These are phyloP conservation scores for Triticum aestivum DNA, from an alignment of 176 grass and related monocot genomes.

Conservation along the genomic window IWGSC_CS_RefSeq_v2.1 NC_057798.1:193954623-193955122, in stretches of 20 bases:
- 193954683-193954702: constrained; percentile 37
- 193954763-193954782: constrained; percentile 28
- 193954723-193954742: constrained; percentile 24
- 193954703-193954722: constrained; percentile 44
- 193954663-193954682: constrained; percentile 31
- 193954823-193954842: constrained; percentile 46
- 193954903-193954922: constrained; percentile 16
- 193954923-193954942: constrained; percentile 24
- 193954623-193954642: constrained; percentile 45
- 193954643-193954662: constrained; percentile 42
- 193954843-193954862: constrained; percentile 41
- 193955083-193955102: constrained; percentile 25
- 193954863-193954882: constrained; percentile 47
- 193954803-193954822: constrained; percentile 28
- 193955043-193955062: constrained; percentile 31
- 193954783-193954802: constrained; percentile 28
- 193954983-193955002: constrained; percentile 27
- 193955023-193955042: constrained; percentile 30
- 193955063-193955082: constrained; percentile 39
- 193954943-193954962: constrained; percentile 33
- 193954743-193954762: constrained; percentile 33
- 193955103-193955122: constrained; percentile 7
- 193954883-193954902: constrained; percentile 40
- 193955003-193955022: constrained; percentile 42
- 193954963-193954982: constrained; percentile 21